A percentile compares a stretch with the other conserved stretches of the same genome.
Evolutionary conservation across 495 filamentous ascomycete species (phyloP).

Genomic region (Aspergillus coremiiformis): DNA sequence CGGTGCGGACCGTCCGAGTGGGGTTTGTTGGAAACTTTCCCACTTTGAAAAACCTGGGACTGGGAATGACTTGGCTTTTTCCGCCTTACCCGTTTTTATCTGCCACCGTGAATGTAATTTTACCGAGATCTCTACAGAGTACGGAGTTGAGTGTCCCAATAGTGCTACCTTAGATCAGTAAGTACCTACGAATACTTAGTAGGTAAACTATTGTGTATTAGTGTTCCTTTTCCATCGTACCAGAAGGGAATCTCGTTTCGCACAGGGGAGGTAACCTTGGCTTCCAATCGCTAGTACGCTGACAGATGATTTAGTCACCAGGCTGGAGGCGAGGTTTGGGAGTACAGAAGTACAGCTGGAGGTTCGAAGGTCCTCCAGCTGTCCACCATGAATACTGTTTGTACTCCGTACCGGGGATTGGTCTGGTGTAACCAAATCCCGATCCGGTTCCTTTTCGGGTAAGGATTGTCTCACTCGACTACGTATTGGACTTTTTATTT

Average conservation of each 20-base stretch:
- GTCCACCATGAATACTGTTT: background rate
- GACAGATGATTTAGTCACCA: too few relatives aligned
- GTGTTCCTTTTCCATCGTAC: too few relatives aligned
- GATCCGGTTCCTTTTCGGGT: background rate
- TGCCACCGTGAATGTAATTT: too few relatives aligned
- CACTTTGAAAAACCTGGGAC: background rate
- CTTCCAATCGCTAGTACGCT: too few relatives aligned
- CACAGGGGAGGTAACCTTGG: too few relatives aligned
- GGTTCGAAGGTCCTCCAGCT: background rate
- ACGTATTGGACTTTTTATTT: background rate
- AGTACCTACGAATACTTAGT: too few relatives aligned
- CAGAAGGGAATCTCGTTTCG: too few relatives aligned
- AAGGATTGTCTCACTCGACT: background rate
- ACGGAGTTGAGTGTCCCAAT: too few relatives aligned
- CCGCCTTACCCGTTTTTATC: background rate
- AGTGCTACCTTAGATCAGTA: too few relatives aligned
- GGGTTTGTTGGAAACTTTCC: conserved; percentile 1
- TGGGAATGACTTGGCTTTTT: background rate
- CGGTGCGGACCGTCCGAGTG: conserved; percentile 15
- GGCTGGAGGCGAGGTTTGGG: background rate
- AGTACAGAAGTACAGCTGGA: background rate
- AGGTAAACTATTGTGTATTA: too few relatives aligned
- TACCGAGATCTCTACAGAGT: too few relatives aligned
- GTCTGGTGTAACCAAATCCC: background rate
- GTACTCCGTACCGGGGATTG: background rate